phyloP scores from a whole-genome alignment of 352 stramenopile genomes.

The Phytophthora aleatoria region DNA sequence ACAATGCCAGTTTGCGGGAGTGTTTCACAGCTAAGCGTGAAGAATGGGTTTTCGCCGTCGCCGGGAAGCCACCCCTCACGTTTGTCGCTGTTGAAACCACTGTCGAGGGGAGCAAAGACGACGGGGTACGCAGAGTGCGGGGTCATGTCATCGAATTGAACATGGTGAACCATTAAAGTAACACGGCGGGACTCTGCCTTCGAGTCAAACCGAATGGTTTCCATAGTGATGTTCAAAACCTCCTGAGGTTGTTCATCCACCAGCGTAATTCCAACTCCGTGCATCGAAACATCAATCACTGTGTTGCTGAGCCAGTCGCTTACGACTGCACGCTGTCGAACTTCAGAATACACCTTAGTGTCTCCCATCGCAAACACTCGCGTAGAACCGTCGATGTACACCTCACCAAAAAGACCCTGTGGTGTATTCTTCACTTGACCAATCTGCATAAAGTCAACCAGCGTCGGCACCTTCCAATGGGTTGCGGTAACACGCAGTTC shows the following conservation, averaged over 20 bases:
- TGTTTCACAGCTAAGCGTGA: constrained; percentile 68
- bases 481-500: constrained; percentile 63
- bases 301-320: constrained; percentile 79
- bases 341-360: constrained; percentile 58
- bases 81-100: constrained; percentile 88
- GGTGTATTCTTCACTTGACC: constrained; percentile 59
- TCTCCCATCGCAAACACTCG: constrained; percentile 84
- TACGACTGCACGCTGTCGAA: constrained; percentile 58
- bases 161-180: constrained; percentile 75
- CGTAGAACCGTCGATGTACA: constrained; percentile 86
- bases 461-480: constrained; percentile 70
- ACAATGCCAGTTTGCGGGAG: constrained; percentile 68
- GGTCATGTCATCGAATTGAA: constrained; percentile 90
- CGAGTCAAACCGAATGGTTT: constrained; percentile 76
- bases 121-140: constrained; percentile 72
- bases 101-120: constrained; percentile 79
- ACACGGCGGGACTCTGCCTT: constrained; percentile 48
- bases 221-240: constrained; percentile 88
- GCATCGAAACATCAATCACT: constrained; percentile 76
- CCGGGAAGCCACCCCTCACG: constrained; percentile 83
- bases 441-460: constrained; percentile 82
- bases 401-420: constrained; percentile 69
- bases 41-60: constrained; percentile 75
- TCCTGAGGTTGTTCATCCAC: constrained; percentile 80
- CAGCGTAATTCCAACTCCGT: constrained; percentile 79